Base-by-base conservation (phyloP, 306 rosid genomes). In the Citrullus colocynthis region DNA sequence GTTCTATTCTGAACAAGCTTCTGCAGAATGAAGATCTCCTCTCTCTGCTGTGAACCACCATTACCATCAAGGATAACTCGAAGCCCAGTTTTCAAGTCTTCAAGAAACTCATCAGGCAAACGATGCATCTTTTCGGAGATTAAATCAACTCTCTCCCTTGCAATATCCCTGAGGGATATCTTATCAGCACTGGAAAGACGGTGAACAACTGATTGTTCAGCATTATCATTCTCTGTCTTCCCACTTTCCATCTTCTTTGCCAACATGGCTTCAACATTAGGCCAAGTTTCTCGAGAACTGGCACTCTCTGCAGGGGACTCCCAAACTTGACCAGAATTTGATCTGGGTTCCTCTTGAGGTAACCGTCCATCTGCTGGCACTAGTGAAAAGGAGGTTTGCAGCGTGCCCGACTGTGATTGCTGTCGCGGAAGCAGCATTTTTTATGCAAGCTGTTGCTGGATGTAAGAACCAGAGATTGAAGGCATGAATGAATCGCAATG, bases 291-390 rank as follows among this genome's bases (percentile, higher is more conserved):
- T 44, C 83, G 85, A 61, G 98, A 95, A 72, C 97, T 95, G 78
- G 97, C 97, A 85, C 98, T 92, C 85, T 89, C 97, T 17, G 98
- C 88, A 0, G 97, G 98, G 57, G 97, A 92, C 83, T 92, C 97
- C 1, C 87, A 92, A 36, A 82, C 83, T 24, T 89, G 83, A 74
- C 88, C 97, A 75, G 90, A 87, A 64, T 91, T 91, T 36, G 94
- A 87, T 78, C 89, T 86, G 52, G 91, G 97, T 61, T 90, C 96
- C 80, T 94, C 98, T 3, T 91, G 96, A 60, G 97, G 89, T 10
- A 90, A 86, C 74, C 74, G 90, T 48, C 88, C 81, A 87, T 94
- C 96, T 1, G 88, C 86, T 39, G 98, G 82, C 81, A 90, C 91
- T 1, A 94, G 92, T 57, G 97, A 89, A 8, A 94, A 80, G 2